Evolutionary conservation across 2,329 filamentous ascomycete species (phyloP).

Genomic region (Sporothrix globosa): DNA sequence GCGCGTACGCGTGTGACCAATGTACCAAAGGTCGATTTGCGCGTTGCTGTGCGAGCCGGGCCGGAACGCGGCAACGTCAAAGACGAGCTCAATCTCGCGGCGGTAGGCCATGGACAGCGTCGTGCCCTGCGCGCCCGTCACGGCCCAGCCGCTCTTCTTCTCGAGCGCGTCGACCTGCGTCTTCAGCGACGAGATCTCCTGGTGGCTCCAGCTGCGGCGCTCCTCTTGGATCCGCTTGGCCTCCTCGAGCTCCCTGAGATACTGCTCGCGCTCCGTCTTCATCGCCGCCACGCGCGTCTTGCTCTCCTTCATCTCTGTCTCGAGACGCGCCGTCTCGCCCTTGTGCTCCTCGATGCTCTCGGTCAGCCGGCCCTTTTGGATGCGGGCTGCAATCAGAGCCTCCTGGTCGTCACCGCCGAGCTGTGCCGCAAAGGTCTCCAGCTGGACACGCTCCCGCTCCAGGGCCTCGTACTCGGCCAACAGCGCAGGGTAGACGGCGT

Average conservation of each 20-base stretch:
- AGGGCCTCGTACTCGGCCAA: slow-evolving; percentile 64
- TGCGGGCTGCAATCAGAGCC: slow-evolving; percentile 74
- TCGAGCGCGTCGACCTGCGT: slow-evolving; percentile 64
- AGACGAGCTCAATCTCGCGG: slow-evolving; percentile 72
- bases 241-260: slow-evolving; percentile 73
- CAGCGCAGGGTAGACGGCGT: slow-evolving; percentile 68
- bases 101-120: slow-evolving; percentile 74
- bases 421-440: slow-evolving; percentile 70
- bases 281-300: slow-evolving; percentile 66
- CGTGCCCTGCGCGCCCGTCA: slow-evolving; percentile 64
- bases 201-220: slow-evolving; percentile 83
- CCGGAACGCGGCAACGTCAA: slow-evolving; percentile 67
- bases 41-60: slow-evolving; percentile 51
- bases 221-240: slow-evolving; percentile 85
- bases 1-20: slow-evolving; percentile 61
- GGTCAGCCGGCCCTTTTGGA: slow-evolving; percentile 66
- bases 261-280: slow-evolving; percentile 68
- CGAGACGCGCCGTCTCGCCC: slow-evolving; percentile 66
- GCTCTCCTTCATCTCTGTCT: slow-evolving; percentile 67
- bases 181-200: slow-evolving; percentile 79
- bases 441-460: slow-evolving; percentile 63
- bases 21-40: slow-evolving; percentile 70
- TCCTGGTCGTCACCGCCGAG: slow-evolving; percentile 79
- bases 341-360: slow-evolving; percentile 71
- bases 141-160: slow-evolving; percentile 69